These are phyloP conservation scores for Lactarius hengduanensis DNA, from an alignment of 768 basidiomycete genomes.

Conservation along the genomic window DNA sequence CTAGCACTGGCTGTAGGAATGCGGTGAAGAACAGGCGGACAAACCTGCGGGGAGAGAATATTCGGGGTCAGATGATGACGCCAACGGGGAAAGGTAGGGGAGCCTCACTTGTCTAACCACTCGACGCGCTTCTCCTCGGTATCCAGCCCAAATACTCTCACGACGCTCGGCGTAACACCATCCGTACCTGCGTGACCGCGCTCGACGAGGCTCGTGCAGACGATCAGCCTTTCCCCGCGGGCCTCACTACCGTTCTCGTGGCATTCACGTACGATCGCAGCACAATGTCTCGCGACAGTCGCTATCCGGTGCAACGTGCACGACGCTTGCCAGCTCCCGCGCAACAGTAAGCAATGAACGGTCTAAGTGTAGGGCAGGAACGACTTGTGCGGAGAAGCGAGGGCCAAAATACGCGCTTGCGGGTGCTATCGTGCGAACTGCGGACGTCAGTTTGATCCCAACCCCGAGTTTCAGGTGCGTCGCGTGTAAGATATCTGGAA, in stretches of 20 bases:
- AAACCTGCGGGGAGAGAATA: constrained; percentile 41
- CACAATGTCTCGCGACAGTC: constrained; percentile 56
- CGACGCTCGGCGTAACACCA: constrained; percentile 47
- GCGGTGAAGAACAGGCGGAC: constrained; percentile 51
- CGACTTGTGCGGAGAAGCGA: constrained; percentile 52
- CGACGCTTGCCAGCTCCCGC: constrained; percentile 53
- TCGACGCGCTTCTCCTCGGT: constrained; percentile 48
- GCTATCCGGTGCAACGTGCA: constrained; percentile 46
- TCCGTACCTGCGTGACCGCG: constrained; percentile 49
- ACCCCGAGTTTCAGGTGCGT: constrained; percentile 54
- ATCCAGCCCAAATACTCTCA: constrained; percentile 51
- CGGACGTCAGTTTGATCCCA: constrained; percentile 57
- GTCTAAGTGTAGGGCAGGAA: constrained; percentile 50
- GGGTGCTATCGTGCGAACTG: constrained; percentile 58
- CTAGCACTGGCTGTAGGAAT: constrained; percentile 52
- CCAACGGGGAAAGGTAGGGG: too few relatives aligned
- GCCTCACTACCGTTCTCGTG: constrained; percentile 41
- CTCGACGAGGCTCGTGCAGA: constrained; percentile 57
- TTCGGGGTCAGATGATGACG: too few relatives aligned
- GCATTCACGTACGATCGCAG: constrained; percentile 52
- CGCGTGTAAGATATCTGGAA: constrained; percentile 46
- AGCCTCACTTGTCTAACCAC: constrained; percentile 49
- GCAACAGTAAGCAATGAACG: constrained; percentile 51
- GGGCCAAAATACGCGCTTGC: constrained; percentile 56
- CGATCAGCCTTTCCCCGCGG: constrained; percentile 50